Evolutionary conservation across 805 yeast genomes (phyloP).

Genomic region (Barnettozyma sucrosica): DNA sequence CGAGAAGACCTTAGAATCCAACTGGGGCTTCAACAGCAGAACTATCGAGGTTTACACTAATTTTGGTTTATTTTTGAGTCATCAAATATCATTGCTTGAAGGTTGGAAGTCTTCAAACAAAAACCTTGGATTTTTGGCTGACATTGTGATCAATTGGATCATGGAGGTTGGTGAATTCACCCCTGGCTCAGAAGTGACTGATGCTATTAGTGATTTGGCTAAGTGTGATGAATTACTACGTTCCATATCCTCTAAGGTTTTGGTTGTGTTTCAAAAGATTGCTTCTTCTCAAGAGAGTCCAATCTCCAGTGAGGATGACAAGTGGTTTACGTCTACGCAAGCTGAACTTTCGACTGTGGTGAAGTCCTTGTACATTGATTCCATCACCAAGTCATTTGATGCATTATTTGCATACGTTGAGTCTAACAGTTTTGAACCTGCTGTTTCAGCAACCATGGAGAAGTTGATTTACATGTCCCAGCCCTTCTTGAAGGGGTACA

Average conservation of each 20-base stretch:
- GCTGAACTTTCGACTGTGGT: constrained; percentile 36
- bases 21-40: constrained; percentile 17
- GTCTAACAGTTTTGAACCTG: constrained; percentile 32
- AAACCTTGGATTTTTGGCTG: constrained; percentile 40
- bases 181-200: background rate
- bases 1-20: constrained; percentile 6
- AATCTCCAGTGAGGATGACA: constrained; percentile 47
- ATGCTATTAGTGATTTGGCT: constrained; percentile 21
- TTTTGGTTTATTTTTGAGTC: constrained; percentile 19
- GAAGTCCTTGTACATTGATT: constrained; percentile 36
- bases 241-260: constrained; percentile 48
- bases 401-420: constrained; percentile 32
- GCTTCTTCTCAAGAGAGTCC: constrained; percentile 11
- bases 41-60: constrained; percentile 14
- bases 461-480: constrained; percentile 50
- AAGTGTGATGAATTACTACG: constrained; percentile 44
- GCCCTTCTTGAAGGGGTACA: constrained; percentile 62
- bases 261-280: constrained; percentile 63
- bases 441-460: constrained; percentile 34
- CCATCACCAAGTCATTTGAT: constrained; percentile 32
- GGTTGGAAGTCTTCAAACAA: constrained; percentile 32
- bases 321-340: constrained; percentile 59
- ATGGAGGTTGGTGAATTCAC: constrained; percentile 7
- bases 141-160: constrained; percentile 45
- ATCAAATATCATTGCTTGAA: constrained; percentile 22